phyloP scores from a whole-genome alignment of 1,139 yeast species.

The Scheffersomyces lignicola region DNA sequence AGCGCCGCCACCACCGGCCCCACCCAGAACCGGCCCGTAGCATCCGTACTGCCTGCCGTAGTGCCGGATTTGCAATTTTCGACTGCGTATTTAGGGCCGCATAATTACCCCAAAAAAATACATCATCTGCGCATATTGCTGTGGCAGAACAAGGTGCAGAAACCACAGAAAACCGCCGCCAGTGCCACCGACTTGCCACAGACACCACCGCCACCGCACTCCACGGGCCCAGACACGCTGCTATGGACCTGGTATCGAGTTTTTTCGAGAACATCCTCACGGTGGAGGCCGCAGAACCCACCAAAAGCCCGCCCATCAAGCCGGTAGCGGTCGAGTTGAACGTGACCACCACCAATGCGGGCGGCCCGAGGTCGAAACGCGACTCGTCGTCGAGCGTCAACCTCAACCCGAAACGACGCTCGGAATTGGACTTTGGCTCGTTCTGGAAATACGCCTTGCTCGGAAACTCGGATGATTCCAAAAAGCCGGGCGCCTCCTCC shows the following conservation, averaged over 20 bases:
- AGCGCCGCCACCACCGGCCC: too few relatives aligned
- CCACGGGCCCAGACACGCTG: too few relatives aligned
- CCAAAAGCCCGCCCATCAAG: neutral
- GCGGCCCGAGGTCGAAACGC: neutral
- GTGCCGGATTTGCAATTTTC: too few relatives aligned
- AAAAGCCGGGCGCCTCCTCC: constrained; percentile 2
- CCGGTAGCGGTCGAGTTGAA: constrained; percentile 1
- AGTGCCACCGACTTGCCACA: too few relatives aligned
- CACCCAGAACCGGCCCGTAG: too few relatives aligned
- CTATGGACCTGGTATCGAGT: constrained; percentile 32
- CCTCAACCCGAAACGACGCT: constrained; percentile 8
- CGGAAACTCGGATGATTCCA: neutral
- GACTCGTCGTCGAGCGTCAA: constrained; percentile 1
- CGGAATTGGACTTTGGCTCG: constrained; percentile 17
- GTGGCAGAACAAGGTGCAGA: too few relatives aligned
- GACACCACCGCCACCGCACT: too few relatives aligned
- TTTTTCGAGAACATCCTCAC: constrained; percentile 29
- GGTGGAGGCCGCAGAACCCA: constrained; percentile 15
- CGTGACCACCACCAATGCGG: neutral
- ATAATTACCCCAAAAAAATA: too few relatives aligned
- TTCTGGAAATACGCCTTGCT: constrained; percentile 14
- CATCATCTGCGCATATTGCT: too few relatives aligned
- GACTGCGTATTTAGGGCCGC: too few relatives aligned
- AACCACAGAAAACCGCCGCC: too few relatives aligned
- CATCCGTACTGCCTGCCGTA: too few relatives aligned